Conservation (phyloP, 2,329 filamentous ascomycete genomes). For the Lachnellula subtilissima region DNA sequence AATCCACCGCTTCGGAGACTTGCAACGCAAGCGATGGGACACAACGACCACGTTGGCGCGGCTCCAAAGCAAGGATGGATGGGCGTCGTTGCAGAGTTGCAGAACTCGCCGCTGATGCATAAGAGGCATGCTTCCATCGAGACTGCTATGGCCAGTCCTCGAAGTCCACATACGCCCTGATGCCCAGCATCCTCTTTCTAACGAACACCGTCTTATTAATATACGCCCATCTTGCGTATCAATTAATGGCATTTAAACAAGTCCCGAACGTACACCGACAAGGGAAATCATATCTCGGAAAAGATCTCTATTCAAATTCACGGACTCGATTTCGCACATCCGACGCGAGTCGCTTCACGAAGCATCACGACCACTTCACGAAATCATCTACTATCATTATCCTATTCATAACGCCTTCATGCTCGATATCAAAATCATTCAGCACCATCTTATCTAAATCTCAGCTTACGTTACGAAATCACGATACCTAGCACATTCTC, state of each 20-base stretch:
- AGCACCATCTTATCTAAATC: background rate
- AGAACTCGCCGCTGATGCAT: conserved; percentile 55
- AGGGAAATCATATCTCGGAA: too few relatives aligned
- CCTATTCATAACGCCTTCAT: background rate
- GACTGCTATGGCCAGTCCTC: conserved; percentile 44
- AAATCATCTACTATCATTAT: background rate
- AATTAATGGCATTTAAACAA: too few relatives aligned
- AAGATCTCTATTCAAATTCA: background rate
- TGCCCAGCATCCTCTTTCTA: background rate
- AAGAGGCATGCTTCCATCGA: conserved; percentile 60
- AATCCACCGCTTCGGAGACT: conserved; percentile 45
- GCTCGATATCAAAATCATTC: background rate
- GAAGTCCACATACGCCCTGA: background rate
- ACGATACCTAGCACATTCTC: background rate
- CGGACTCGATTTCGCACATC: background rate
- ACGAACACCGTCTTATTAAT: too few relatives aligned
- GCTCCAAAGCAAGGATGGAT: conserved; percentile 55
- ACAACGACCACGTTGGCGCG: conserved; percentile 43
- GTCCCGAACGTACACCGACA: too few relatives aligned
- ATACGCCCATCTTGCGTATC: too few relatives aligned
- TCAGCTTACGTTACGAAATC: background rate
- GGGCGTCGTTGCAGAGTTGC: conserved; percentile 58
- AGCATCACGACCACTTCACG: background rate
- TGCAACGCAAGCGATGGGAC: conserved; percentile 50
- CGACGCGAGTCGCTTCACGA: background rate